phyloP scores from a whole-genome alignment of 2,329 filamentous ascomycete species.

The Pyricularia grisea region DNA sequence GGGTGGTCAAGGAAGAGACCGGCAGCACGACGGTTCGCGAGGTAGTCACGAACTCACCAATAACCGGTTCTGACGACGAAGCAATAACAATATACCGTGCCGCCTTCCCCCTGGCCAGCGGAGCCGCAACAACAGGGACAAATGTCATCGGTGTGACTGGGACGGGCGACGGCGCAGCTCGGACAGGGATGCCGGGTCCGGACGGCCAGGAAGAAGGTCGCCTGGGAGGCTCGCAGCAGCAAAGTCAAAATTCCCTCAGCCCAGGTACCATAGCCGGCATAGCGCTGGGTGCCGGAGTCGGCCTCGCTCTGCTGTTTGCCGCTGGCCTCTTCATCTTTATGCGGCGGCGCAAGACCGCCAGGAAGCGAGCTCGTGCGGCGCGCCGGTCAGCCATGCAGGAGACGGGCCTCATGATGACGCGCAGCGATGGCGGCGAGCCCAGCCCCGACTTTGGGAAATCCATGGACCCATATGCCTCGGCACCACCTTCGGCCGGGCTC shows the following conservation, averaged over 20 bases:
- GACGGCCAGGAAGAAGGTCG: neutral
- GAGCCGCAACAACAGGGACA: neutral
- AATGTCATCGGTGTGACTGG: neutral
- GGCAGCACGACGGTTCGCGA: neutral
- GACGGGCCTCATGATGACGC: neutral
- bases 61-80: neutral
- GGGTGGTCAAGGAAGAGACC: neutral
- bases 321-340: neutral
- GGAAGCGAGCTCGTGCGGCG: neutral
- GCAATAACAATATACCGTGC: neutral
- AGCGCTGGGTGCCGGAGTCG: neutral
- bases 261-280: slow-evolving; percentile 2
- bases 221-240: neutral
- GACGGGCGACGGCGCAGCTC: neutral
- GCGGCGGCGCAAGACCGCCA: neutral
- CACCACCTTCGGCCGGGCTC: neutral
- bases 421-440: neutral
- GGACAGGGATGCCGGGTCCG: neutral
- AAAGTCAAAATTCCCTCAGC: neutral
- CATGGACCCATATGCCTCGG: neutral
- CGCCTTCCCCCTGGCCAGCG: slow-evolving; percentile 2
- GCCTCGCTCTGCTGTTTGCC: neutral
- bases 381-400: neutral
- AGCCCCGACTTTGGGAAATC: neutral
- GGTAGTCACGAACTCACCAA: neutral